Base-by-base conservation (phyloP, 768 basidiomycete species). In the Lactarius quietus region DNA sequence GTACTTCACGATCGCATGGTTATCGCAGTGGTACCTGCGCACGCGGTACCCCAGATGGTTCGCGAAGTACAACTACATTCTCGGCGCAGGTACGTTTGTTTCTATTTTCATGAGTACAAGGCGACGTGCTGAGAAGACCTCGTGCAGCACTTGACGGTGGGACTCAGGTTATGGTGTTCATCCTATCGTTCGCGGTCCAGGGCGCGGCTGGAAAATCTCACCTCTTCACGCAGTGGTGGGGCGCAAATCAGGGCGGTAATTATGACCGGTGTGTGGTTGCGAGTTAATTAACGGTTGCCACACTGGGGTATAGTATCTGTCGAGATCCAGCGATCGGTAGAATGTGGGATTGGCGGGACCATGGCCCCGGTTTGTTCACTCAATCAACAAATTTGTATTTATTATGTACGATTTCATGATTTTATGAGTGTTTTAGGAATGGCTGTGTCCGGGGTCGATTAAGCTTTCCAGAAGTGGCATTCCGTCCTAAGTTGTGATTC, bases 181-280 rank as follows among this genome's bases (percentile, higher is more conserved):
- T 67, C 62, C 28, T 64, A 18, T 67, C 67, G 20, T 68, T 64
- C 51, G 59, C 57, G 35, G 70, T 69, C 4, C 80, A 81, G 61
- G 85, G 85, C 28, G 84, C 81, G 3, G 77, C 78, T 15, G 83
- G 84, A 3, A 72, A 73, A 8, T 71, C 82, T 0, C 80, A 84
- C 67, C 71, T 80, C 23, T 85, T 85, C 77, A 81, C 84, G 7
- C 71, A 75, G 68, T 84, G 83, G 84, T 85, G 83, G 84, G 62
- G 82, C 6, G 83, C 83, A 15, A 83, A 85, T 70, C 83, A 85
- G 67, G 73, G 72, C 31, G 83, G 83, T 69, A 76, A 79, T 70
- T 77, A 73, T 56, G 72, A 73, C 59, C 61, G 70, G 17, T 69
- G 68, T 41, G 65, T 55, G 10, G n/a, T 41, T 7, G 23, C 3